Evolutionary conservation across 495 filamentous ascomycete genomes (phyloP).

Genomic region (Hyaloscypha variabilis): DNA sequence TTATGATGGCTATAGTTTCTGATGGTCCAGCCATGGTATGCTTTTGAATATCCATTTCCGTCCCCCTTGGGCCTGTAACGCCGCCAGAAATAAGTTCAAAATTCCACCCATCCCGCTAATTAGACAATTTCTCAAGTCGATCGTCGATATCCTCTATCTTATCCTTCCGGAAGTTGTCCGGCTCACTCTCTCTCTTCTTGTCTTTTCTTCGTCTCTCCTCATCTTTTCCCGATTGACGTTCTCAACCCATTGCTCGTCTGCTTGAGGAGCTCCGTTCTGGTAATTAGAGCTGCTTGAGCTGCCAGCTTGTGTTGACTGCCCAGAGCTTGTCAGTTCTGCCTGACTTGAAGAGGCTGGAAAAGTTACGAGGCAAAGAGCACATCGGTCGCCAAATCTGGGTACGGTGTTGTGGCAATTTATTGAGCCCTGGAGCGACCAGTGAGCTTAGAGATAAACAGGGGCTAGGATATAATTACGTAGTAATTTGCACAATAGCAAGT

Average conservation of each 20-base stretch:
- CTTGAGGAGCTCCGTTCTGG: neutral
- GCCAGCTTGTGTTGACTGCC: slow-evolving; percentile 16
- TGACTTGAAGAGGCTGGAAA: neutral
- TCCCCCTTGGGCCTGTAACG: neutral
- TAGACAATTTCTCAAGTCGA: neutral
- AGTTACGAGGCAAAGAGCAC: slow-evolving; percentile 46
- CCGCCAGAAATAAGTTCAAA: neutral
- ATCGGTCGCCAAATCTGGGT: slow-evolving; percentile 45
- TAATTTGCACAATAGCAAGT: slow-evolving; percentile 56
- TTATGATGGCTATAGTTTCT: slow-evolving; percentile 15
- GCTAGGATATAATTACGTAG: slow-evolving; percentile 41
- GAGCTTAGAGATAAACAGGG: neutral
- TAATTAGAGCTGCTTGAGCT: neutral
- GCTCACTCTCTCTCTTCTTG: slow-evolving; percentile 17
- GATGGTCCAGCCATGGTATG: slow-evolving; percentile 24
- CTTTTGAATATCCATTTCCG: neutral
- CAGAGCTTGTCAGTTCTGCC: neutral
- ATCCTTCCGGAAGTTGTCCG: slow-evolving; percentile 19
- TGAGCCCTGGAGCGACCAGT: slow-evolving; percentile 34
- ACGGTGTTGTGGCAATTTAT: slow-evolving; percentile 50
- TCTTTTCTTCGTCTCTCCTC: slow-evolving; percentile 19
- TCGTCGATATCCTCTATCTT: neutral
- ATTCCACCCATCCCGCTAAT: slow-evolving; percentile 3
- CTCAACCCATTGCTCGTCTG: slow-evolving; percentile 18
- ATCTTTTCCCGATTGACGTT: slow-evolving; percentile 15